A percentile compares a stretch with the other conserved stretches of the same genome.
Evolutionary conservation across 2,329 filamentous ascomycete species (phyloP).

Genomic region (Pezicula radicicola): DNA sequence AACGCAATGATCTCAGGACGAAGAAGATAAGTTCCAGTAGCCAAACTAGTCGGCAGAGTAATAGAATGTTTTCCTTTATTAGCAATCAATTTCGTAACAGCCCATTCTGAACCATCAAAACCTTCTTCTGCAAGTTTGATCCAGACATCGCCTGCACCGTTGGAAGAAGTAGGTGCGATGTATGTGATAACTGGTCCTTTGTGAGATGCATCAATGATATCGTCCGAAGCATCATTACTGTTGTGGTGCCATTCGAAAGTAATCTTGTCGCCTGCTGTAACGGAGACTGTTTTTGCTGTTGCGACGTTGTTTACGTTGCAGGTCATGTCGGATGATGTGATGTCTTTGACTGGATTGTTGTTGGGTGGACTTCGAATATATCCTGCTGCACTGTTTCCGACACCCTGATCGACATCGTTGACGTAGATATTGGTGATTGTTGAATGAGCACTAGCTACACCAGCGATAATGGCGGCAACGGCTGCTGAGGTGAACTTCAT

Average conservation of each 20-base stretch:
- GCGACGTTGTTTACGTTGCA: slow-evolving; percentile 42
- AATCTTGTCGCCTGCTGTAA: slow-evolving; percentile 45
- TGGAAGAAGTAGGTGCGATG: slow-evolving; percentile 36
- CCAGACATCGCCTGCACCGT: slow-evolving; percentile 49
- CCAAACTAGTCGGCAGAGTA: slow-evolving; percentile 34
- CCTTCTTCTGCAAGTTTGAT: slow-evolving; percentile 42
- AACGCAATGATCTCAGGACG: slow-evolving; percentile 42
- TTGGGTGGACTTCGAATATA: slow-evolving; percentile 30
- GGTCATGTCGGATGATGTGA: slow-evolving; percentile 30
- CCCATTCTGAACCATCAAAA: slow-evolving; percentile 32
- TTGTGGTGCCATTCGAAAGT: slow-evolving; percentile 52
- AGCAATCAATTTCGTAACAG: slow-evolving; percentile 35
- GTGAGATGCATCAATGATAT: slow-evolving; percentile 50
- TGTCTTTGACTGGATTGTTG: slow-evolving; percentile 35
- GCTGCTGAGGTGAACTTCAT: slow-evolving; percentile 22
- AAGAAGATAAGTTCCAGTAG: slow-evolving; percentile 37
- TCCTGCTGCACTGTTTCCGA: slow-evolving; percentile 12
- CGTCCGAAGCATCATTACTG: slow-evolving; percentile 30
- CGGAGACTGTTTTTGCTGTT: slow-evolving; percentile 36
- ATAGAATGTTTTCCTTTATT: slow-evolving; percentile 39
- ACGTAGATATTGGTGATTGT: slow-evolving; percentile 19
- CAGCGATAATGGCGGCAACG: slow-evolving; percentile 15
- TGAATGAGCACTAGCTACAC: slow-evolving; percentile 20
- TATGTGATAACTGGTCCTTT: slow-evolving; percentile 51
- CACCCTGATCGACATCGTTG: slow-evolving; percentile 20